Base-by-base conservation (phyloP, 164 flowering plant genomes). In the Brasenia schreberi region DNA sequence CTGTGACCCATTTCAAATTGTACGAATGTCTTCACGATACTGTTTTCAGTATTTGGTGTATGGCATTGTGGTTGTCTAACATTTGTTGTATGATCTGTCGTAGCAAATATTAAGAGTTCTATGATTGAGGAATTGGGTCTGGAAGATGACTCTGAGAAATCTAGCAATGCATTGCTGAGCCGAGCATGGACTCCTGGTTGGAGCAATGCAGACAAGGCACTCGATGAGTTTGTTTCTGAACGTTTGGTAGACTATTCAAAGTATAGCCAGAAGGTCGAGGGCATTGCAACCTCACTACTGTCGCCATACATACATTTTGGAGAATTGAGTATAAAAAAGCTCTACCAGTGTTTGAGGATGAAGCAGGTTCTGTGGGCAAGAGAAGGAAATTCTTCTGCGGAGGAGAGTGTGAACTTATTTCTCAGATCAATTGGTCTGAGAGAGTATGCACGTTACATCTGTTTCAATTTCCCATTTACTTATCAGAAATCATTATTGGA, bases 121-220 rank as follows among this genome's bases (percentile, higher is more conserved):
- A 78, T 87, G 27, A 66, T 92, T 75, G 95, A 87, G 70, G 96
- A 87, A 67, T 71, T 92, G 75, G 90, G 85, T 59, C 92, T 92
- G 56, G 98, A 92, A 80, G 61, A 90, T 69, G 96, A 85, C 71
- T 68, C 76, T 43, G 98, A 92, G 78, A 92, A 87, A 71, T 76
- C 96, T 27, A 92, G 98, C 81, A 92, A 92, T 74, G 89, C 84
- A 5, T 79, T 90, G 76, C 69, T 92, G 62, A 87, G 86, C 53
- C 79, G 90, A 77, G 90, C 80, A 61, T 92, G 98, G 98, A 82
- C 85, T 27, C 98, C 98, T 1, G 98, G 98, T 67, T 92, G 98
- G 96, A 77, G 82, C 80, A 81, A 81, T 77, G 96, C 96, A 43
- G 88, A 90, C 65, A 85, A 83, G 74, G 76, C 81, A 16, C 72